Evolutionary conservation across 2,329 filamentous ascomycete species (phyloP).

Genomic region (Exophiala bonariae): DNA sequence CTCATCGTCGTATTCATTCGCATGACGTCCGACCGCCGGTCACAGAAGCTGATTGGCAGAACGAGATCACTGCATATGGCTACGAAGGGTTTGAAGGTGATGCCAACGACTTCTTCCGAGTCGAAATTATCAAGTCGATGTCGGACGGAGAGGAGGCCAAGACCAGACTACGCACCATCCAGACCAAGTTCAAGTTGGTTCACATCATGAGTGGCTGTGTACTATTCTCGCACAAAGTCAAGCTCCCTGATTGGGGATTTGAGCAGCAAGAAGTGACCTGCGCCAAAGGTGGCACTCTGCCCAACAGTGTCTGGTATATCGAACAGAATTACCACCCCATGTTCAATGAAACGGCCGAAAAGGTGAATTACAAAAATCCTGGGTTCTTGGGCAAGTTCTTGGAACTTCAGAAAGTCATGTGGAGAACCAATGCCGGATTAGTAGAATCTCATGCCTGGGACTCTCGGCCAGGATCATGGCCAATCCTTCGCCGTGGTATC

Average conservation of each 20-base stretch:
- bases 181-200: constrained; percentile 93
- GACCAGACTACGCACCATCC: constrained; percentile 83
- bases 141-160: constrained; percentile 78
- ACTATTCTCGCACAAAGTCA: constrained; percentile 98
- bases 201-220: constrained; percentile 97
- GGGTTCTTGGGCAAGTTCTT: constrained; percentile 98
- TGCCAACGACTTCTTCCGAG: constrained; percentile 91
- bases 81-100: constrained; percentile 97
- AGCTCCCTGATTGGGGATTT: constrained; percentile 95
- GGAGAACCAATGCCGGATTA: constrained; percentile 94
- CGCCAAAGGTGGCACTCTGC: constrained; percentile 83
- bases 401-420: constrained; percentile 98
- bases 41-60: constrained; percentile 89
- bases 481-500: constrained; percentile 86
- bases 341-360: constrained; percentile 74
- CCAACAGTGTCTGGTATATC: constrained; percentile 97
- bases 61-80: constrained; percentile 93
- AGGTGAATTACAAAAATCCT: constrained; percentile 92
- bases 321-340: constrained; percentile 85
- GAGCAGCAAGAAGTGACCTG: constrained; percentile 99
- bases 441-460: constrained; percentile 98
- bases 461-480: constrained; percentile 91
- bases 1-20: constrained; percentile 87
- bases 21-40: constrained; percentile 89
- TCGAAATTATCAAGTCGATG: constrained; percentile 91